Conservation (phyloP, 495 filamentous ascomycete genomes). For the Daldinia childiae region DNA sequence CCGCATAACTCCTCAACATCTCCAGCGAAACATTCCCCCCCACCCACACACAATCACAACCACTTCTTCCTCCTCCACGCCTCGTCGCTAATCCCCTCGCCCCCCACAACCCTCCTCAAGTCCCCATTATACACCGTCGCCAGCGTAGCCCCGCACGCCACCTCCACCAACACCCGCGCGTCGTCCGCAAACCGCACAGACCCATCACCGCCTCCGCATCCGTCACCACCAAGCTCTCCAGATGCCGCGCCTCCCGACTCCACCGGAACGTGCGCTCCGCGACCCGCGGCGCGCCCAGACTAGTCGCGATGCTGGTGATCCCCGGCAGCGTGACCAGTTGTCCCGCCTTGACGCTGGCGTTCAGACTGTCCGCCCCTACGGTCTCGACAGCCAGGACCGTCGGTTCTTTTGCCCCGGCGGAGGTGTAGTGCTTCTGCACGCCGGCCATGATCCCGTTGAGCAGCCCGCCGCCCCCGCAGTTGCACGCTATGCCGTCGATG, state of each 20-base stretch:
- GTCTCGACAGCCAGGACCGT: conserved; percentile 85
- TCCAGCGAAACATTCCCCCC: conserved; percentile 78
- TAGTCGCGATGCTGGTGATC: conserved; percentile 85
- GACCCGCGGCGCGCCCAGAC: conserved; percentile 79
- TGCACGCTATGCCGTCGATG: conserved; percentile 79
- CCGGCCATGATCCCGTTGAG: conserved; percentile 69
- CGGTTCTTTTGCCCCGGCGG: conserved; percentile 39
- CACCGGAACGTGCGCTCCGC: conserved; percentile 76
- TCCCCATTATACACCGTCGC: conserved; percentile 72
- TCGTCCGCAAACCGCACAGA: conserved; percentile 82
- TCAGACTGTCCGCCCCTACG: conserved; percentile 75
- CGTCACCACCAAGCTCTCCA: conserved; percentile 74
- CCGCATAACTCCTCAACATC: conserved; percentile 69
- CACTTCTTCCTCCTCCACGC: conserved; percentile 70
- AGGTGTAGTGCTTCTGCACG: not conserved
- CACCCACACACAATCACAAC: conserved; percentile 89
- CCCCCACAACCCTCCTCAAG: conserved; percentile 68
- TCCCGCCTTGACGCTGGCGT: conserved; percentile 66
- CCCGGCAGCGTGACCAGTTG: conserved; percentile 71
- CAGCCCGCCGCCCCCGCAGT: conserved; percentile 89
- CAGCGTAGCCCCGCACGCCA: conserved; percentile 81
- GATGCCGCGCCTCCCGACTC: conserved; percentile 45
- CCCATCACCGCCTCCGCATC: conserved; percentile 83
- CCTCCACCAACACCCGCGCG: conserved; percentile 80
- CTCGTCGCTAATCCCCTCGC: conserved; percentile 59